These are phyloP conservation scores for Boletus reticuloceps DNA, from an alignment of 768 basidiomycete species.

Conservation along the genomic window DNA sequence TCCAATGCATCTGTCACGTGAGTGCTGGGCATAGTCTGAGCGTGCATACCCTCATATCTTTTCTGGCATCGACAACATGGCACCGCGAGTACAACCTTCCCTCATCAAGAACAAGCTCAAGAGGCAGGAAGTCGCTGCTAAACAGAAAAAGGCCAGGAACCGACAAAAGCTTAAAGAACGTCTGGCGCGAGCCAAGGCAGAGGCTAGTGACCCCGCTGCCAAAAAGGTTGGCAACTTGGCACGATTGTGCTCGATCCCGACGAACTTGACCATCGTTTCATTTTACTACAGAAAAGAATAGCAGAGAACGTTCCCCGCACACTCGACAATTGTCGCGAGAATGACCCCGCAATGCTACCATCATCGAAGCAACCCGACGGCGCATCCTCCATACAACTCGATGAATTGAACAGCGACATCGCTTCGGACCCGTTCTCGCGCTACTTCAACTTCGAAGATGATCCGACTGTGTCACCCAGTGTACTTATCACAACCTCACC, in stretches of 20 bases:
- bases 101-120: conserved; percentile 86
- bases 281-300: conserved; percentile 67
- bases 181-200: conserved; percentile 73
- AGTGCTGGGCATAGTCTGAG: background rate
- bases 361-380: conserved; percentile 29
- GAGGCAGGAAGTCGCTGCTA: conserved; percentile 72
- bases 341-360: conserved; percentile 50
- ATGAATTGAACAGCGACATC: conserved; percentile 67
- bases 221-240: conserved; percentile 73
- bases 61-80: conserved; percentile 38
- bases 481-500: conserved; percentile 89
- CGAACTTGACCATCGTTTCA: background rate
- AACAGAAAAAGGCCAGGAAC: conserved; percentile 72
- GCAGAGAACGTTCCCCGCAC: conserved; percentile 86
- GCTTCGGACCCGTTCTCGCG: conserved; percentile 74
- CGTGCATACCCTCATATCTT: background rate
- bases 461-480: conserved; percentile 76
- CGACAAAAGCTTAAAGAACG: conserved; percentile 80
- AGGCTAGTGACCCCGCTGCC: conserved; percentile 68
- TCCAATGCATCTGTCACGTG: conserved; percentile 17
- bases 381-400: conserved; percentile 39
- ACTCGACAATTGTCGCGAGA: conserved; percentile 90
- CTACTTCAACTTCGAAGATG: conserved; percentile 67
- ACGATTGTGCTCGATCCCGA: background rate
- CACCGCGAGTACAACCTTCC: conserved; percentile 60